Base-by-base conservation (phyloP, 2,329 filamentous ascomycete genomes). In the Aspergillus sp. region DNA sequence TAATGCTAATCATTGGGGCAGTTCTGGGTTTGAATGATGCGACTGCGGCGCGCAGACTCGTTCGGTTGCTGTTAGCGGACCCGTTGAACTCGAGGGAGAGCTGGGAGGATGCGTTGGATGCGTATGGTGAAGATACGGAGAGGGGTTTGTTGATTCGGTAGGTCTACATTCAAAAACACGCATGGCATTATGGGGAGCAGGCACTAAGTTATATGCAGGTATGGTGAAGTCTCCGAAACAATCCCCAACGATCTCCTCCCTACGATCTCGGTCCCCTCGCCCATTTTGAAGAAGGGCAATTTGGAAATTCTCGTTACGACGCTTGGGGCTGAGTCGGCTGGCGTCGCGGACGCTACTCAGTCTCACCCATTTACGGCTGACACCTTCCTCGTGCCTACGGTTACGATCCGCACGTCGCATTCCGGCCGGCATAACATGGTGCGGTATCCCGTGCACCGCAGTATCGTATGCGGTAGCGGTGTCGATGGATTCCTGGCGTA, bases 361-460 rank as follows among this genome's bases (percentile, higher is more conserved):
- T 36, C 32, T 36, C 32, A 13, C 4, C 10, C 32, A 13, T 79
- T 84, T 58, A 74, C 79, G 10, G 74, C 79, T 36, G 89, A 93
- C 63, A 81, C 86, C 0, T 80, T 93, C 12, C 82, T 97, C n/a
- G 89, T 91, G 17, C 92, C 92, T 2, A 83, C 83, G 0, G 84
- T 96, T 36, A 87, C 91, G 19, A 90, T 91, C 45, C 86, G 85
- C 1, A 84, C 81, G 5, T 87, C 89, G 13, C 83, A 82, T 62
- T 86, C 85, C 15, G 87, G 88, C 8, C 82, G 87, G 62, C 84
- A 87, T 59, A 87, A 87, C 12, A 84, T 87, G 15, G 82, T 95
- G 45, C 86, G 87, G 6, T 92, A 91, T 48, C 93, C 94, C 0
- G 92, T 97, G 1, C 94, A 98, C 72, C 91, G 89, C 71, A 87